phyloP scores from a whole-genome alignment of 2,329 filamentous ascomycete genomes.

The Colletotrichum acutatum region DNA sequence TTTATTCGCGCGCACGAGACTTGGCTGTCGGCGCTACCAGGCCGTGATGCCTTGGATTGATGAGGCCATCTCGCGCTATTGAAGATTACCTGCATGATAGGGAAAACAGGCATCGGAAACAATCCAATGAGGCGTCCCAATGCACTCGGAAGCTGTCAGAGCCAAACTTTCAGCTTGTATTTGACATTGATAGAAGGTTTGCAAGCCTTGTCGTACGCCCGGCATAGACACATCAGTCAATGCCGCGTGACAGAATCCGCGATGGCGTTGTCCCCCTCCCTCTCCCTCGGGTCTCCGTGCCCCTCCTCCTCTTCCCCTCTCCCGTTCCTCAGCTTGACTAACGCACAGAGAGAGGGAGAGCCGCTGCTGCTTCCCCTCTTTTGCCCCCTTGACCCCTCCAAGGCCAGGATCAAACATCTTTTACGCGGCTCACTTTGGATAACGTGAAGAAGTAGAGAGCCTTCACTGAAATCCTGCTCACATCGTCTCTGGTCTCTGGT shows the following conservation, averaged over 20 bases:
- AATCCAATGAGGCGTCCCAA: slow-evolving; percentile 27
- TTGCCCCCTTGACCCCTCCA: neutral
- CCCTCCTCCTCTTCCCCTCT: slow-evolving; percentile 13
- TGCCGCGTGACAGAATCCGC: slow-evolving; percentile 27
- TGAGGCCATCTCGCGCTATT: slow-evolving; percentile 22
- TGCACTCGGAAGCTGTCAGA: slow-evolving; percentile 3
- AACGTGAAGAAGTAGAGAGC: neutral
- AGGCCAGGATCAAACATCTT: slow-evolving; percentile 11
- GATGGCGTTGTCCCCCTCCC: slow-evolving; percentile 24
- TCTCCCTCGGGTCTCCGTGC: slow-evolving; percentile 9
- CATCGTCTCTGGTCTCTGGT: neutral
- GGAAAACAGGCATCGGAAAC: slow-evolving; percentile 15
- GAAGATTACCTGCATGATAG: slow-evolving; percentile 31
- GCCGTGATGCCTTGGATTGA: slow-evolving; percentile 5
- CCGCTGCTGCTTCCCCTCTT: neutral
- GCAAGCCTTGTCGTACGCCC: neutral
- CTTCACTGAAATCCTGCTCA: neutral
- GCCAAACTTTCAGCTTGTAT: slow-evolving; percentile 20
- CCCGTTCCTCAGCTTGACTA: neutral
- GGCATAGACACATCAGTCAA: slow-evolving; percentile 3
- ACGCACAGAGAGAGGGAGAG: slow-evolving; percentile 8
- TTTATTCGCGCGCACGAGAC: slow-evolving; percentile 22
- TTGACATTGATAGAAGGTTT: slow-evolving; percentile 6
- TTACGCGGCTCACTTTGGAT: neutral
- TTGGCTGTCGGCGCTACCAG: slow-evolving; percentile 9